Conservation (phyloP, 176 grass and related monocot genomes). For the Typha latifolia region DNA sequence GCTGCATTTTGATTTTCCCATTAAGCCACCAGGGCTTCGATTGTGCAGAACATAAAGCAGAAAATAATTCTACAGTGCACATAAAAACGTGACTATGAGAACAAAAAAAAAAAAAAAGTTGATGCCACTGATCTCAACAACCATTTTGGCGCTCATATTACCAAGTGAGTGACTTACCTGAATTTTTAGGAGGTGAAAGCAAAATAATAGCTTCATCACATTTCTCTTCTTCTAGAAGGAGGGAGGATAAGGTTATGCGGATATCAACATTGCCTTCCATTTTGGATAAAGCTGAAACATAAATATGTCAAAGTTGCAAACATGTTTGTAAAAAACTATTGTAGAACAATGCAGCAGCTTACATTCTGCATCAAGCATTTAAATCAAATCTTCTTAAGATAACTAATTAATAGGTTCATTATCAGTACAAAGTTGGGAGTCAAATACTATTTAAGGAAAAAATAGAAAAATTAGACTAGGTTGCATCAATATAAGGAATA, state of each 20-base stretch:
- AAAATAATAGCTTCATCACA: constrained; percentile 49
- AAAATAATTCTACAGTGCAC: constrained; percentile 25
- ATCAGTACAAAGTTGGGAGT: too few species aligned
- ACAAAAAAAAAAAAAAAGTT: background rate
- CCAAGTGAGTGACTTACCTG: constrained; percentile 22
- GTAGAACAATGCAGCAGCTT: background rate
- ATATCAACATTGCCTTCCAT: constrained; percentile 60
- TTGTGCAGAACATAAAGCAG: constrained; percentile 23
- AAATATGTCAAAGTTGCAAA: background rate
- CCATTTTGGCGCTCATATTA: background rate
- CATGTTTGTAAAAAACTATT: background rate
- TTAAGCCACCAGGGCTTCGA: constrained; percentile 75
- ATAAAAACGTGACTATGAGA: background rate
- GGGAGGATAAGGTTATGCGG: constrained; percentile 49
- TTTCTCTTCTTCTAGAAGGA: constrained; percentile 64
- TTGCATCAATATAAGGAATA: too few species aligned
- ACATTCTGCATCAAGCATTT: too few species aligned
- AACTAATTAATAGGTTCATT: too few species aligned
- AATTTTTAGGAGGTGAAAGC: constrained; percentile 61
- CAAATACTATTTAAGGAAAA: too few species aligned
- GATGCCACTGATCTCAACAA: background rate
- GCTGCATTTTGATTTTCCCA: constrained; percentile 76
- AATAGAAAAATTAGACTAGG: too few species aligned
- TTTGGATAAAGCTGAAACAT: constrained; percentile 47
- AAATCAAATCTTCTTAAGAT: too few species aligned